These are phyloP conservation scores for Lactarius psammicola DNA, from an alignment of 768 basidiomycete species.

Conservation along the genomic window DNA sequence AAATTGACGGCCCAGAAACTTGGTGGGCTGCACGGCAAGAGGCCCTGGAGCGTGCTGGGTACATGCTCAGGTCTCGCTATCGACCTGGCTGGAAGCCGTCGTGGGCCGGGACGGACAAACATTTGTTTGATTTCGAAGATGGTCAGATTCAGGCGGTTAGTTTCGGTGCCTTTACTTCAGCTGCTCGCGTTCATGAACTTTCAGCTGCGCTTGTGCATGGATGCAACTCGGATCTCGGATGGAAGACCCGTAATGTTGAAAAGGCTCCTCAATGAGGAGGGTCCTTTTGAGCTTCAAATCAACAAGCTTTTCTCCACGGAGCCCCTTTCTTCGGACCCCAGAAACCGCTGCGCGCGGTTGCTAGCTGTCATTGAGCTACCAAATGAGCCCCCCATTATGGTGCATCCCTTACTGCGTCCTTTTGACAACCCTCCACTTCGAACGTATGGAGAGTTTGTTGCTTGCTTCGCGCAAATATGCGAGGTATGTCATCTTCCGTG, in stretches of 20 bases:
- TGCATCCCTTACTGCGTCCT: constrained; percentile 36
- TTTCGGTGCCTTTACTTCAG: fast-evolving
- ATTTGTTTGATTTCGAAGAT: not conserved
- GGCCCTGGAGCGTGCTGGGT: constrained; percentile 1
- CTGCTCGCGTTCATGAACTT: not conserved
- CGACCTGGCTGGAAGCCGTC: constrained; percentile 20
- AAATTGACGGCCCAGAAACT: not conserved
- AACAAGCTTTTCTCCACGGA: constrained; percentile 21
- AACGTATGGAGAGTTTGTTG: constrained; percentile 39
- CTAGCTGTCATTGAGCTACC: constrained; percentile 31
- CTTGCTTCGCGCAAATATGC: constrained; percentile 37
- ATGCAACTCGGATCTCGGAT: constrained; percentile 23
- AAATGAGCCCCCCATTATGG: constrained; percentile 31
- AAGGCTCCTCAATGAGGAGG: not conserved
- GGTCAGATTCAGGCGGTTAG: constrained; percentile 5
- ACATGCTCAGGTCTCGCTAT: constrained; percentile 19
- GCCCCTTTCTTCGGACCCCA: constrained; percentile 29
- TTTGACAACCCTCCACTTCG: constrained; percentile 35
- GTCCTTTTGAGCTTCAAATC: constrained; percentile 17
- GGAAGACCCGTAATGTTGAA: constrained; percentile 17
- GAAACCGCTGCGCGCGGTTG: constrained; percentile 33
- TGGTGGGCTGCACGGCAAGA: constrained; percentile 11
- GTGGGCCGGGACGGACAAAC: constrained; percentile 1
- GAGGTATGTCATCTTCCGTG: constrained; percentile 33
- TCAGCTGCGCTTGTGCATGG: constrained; percentile 8